Conservation (phyloP, 148 eudicot species). For the Rhododendron simsii region DNA sequence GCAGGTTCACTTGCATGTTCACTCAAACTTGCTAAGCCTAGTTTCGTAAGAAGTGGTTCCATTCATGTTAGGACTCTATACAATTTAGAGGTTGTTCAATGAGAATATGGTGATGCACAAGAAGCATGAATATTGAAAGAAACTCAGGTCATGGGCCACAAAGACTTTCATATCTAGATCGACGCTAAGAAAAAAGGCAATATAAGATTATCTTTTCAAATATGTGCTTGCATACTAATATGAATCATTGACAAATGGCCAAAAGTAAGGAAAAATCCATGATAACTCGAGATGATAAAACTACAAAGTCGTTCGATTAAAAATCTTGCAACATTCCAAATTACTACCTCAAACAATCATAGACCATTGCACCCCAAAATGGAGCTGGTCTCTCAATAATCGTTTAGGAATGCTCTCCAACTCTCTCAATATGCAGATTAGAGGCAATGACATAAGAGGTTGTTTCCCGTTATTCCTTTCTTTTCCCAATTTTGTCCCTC, state of each 20-base stretch:
- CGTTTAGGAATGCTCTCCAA: too few species aligned
- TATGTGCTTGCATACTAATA: not conserved
- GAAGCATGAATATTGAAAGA: not conserved
- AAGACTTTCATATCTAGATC: not conserved
- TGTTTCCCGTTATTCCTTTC: too few species aligned
- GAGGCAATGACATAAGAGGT: too few species aligned
- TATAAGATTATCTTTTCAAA: not conserved
- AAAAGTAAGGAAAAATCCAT: not conserved
- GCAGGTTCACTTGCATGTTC: not conserved
- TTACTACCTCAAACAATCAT: not conserved
- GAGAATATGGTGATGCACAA: not conserved
- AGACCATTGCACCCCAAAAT: not conserved
- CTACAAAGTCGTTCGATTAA: not conserved
- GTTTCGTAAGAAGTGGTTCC: not conserved
- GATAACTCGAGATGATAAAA: not conserved
- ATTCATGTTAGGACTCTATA: not conserved
- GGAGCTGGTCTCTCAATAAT: not conserved
- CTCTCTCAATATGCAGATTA: too few species aligned
- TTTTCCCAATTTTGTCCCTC: too few species aligned
- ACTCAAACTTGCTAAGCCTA: not conserved
- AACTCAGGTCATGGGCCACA: not conserved
- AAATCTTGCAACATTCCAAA: not conserved
- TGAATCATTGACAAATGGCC: not conserved
- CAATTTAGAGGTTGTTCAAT: not conserved
- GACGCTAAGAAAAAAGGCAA: not conserved